phyloP scores from a whole-genome alignment of 202 grass and related monocot genomes.

The Setaria italica region DNA sequence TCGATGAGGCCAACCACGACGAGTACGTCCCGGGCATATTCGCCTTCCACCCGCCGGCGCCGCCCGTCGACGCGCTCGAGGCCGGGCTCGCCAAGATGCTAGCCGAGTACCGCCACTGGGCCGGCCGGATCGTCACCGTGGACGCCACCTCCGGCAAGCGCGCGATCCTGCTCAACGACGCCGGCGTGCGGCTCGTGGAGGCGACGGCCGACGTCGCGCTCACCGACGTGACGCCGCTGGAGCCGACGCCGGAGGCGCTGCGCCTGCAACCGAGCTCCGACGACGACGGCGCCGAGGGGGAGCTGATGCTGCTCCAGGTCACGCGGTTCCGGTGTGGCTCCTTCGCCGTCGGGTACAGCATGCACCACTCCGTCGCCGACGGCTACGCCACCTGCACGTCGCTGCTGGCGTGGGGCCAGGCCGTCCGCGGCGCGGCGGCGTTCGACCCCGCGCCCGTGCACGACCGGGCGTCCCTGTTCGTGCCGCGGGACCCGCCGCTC shows the following conservation, averaged over 20 bases:
- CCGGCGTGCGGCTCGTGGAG: conserved; percentile 29
- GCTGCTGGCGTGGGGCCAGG: conserved; percentile 41
- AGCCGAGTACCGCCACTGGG: conserved; percentile 40
- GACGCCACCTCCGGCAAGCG: background rate
- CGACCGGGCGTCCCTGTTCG: background rate
- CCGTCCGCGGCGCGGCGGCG: background rate
- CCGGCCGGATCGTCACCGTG: background rate
- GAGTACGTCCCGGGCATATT: conserved; percentile 22
- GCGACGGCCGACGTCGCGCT: background rate
- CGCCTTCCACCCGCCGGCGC: conserved; percentile 26
- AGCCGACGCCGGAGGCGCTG: background rate
- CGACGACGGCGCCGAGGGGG: background rate
- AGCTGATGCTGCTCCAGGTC: conserved; percentile 45
- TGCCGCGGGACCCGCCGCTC: conserved; percentile 11
- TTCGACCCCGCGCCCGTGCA: background rate
- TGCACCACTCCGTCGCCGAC: conserved; percentile 31
- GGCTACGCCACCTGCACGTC: background rate
- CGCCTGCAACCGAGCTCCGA: background rate
- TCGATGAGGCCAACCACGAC: no score
- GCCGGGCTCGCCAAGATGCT: conserved; percentile 34
- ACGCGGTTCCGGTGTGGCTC: conserved; percentile 36
- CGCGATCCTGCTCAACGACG: conserved; percentile 43
- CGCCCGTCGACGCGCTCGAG: conserved; percentile 1
- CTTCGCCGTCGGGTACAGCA: background rate
- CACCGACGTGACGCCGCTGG: background rate